phyloP scores from a whole-genome alignment of 2,329 filamentous ascomycete species.

The Talaromyces sp. region DNA sequence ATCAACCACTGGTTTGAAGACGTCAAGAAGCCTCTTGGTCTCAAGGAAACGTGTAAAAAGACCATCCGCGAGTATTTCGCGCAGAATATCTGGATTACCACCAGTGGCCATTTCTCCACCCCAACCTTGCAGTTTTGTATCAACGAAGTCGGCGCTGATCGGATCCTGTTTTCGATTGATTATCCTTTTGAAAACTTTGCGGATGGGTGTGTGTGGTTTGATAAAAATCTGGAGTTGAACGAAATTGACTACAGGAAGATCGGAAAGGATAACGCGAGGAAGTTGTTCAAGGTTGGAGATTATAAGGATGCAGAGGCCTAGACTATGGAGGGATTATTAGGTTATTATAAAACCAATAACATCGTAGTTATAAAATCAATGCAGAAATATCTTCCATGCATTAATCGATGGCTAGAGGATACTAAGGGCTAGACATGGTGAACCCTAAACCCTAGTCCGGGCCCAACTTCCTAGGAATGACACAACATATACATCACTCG shows the following conservation, averaged over 20 bases:
- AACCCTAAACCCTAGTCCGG: neutral
- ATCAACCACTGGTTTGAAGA: constrained; percentile 26
- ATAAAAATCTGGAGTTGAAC: constrained; percentile 19
- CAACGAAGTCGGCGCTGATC: constrained; percentile 22
- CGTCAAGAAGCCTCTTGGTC: constrained; percentile 20
- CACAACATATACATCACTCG: neutral
- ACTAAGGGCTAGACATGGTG: neutral
- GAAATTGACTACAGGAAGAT: constrained; percentile 20
- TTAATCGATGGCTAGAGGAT: neutral
- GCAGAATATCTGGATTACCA: constrained; percentile 27
- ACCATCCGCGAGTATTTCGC: constrained; percentile 14
- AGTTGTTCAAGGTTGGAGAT: constrained; percentile 14
- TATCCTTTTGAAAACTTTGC: constrained; percentile 17
- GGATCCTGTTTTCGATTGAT: constrained; percentile 27
- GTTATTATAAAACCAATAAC: neutral
- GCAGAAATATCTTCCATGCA: neutral
- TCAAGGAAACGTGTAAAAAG: constrained; percentile 25
- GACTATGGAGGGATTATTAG: neutral
- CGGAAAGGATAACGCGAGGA: constrained; percentile 20
- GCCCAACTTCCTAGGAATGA: neutral
- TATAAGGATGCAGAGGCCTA: constrained; percentile 12
- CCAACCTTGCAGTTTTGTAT: constrained; percentile 23
- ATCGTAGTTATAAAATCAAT: neutral
- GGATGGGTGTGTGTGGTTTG: constrained; percentile 22
- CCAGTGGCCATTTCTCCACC: constrained; percentile 26